Conservation (phyloP, 169 alveolate species). For the Cyclospora cayetanensis region DNA sequence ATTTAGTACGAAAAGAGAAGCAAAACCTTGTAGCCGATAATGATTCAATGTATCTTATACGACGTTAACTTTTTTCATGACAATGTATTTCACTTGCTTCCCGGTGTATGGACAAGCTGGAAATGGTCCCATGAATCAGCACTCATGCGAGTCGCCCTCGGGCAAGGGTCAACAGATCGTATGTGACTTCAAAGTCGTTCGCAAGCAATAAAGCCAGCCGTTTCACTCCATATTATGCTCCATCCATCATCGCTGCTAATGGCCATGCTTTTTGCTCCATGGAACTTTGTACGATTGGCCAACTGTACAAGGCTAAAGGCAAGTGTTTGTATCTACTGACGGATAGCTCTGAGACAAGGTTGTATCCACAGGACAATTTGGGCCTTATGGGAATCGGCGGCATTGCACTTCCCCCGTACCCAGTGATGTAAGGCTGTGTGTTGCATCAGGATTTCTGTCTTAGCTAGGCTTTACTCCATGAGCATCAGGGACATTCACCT, state of each 20-base stretch:
- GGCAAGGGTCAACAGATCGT: no score
- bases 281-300: background rate
- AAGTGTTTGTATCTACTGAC: background rate
- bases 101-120: no score
- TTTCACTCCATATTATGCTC: no score
- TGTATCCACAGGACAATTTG: background rate
- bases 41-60: no score
- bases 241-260: background rate
- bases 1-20: no score
- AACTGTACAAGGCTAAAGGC: background rate
- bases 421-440: slow-evolving; percentile 3
- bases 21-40: no score
- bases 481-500: background rate
- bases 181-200: no score
- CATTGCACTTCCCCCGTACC: slow-evolving; percentile 11
- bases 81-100: no score
- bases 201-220: no score
- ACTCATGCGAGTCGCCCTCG: no score
- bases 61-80: no score
- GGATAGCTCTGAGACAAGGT: background rate
- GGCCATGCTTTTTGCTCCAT: background rate
- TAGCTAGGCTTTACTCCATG: background rate
- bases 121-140: no score
- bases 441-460: background rate
- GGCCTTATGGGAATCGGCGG: background rate